Conservation (phyloP, 2,329 filamentous ascomycete species). For the Neonectria ditissima region DNA sequence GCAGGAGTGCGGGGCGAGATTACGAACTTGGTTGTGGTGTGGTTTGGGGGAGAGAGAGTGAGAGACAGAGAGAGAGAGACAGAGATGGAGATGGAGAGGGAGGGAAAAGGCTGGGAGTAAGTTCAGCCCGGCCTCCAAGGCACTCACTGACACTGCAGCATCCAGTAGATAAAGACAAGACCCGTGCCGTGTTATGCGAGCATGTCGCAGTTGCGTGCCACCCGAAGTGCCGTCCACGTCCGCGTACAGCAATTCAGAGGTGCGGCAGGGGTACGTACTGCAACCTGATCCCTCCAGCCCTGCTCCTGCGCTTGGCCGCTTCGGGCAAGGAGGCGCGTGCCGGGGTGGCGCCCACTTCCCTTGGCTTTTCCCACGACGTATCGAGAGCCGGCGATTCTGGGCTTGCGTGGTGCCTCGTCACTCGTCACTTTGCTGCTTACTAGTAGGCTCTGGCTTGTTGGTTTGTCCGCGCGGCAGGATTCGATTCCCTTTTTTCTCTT, state of each 20-base stretch:
- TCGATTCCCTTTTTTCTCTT: not conserved
- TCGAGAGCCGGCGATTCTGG: not conserved
- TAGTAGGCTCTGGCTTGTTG: not conserved
- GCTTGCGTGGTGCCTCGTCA: not conserved
- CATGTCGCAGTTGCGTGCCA: not conserved
- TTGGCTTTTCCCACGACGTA: not conserved
- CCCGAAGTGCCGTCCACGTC: not conserved
- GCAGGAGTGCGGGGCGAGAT: not conserved
- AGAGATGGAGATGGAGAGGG: no score
- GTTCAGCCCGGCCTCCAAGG: no score
- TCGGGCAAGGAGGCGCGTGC: constrained; percentile 27
- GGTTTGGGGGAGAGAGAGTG: not conserved
- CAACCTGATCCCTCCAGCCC: not conserved
- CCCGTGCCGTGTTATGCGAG: not conserved
- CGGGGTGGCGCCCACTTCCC: not conserved
- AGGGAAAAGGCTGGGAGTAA: no score
- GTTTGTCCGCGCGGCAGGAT: not conserved
- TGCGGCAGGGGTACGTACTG: constrained; percentile 9
- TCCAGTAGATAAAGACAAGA: no score
- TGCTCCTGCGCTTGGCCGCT: not conserved
- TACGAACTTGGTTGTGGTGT: not conserved
- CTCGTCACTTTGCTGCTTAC: not conserved
- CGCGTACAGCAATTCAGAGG: no score
- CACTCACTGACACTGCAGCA: no score
- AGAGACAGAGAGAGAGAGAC: no score